Percentiles rank a stretch among this genome's conserved stretches.
phyloP scores from a whole-genome alignment of 352 stramenopile genomes.

The Discostella stelligera region DNA sequence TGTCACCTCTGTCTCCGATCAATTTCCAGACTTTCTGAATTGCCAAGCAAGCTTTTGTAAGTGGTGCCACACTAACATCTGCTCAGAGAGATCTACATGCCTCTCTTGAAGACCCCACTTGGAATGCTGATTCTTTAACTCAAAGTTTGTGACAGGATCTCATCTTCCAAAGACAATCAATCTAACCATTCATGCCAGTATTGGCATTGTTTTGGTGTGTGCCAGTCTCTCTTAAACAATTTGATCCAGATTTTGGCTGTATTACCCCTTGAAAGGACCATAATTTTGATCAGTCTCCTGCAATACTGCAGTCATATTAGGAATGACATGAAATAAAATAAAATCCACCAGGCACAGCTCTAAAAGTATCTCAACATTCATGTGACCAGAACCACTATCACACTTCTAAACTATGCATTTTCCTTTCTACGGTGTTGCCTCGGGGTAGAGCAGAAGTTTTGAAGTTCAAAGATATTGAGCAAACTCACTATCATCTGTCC shows the following conservation, averaged over 20 bases:
- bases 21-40: no score
- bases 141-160: no score
- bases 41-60: no score
- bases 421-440: not conserved
- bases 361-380: not conserved
- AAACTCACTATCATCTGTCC: constrained; percentile 2
- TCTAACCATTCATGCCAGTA: constrained; percentile 2
- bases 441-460: not conserved
- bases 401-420: not conserved
- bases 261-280: not conserved
- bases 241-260: not conserved
- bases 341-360: not conserved
- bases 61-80: no score
- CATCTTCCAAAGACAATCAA: constrained; percentile 1
- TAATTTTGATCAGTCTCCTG: constrained; percentile 16
- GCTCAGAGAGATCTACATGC: no score
- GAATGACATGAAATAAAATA: constrained; percentile 8
- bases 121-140: no score
- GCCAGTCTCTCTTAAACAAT: not conserved
- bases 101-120: no score
- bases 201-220: not conserved
- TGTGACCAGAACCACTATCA: not conserved
- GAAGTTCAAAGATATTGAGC: not conserved
- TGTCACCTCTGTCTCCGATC: no score
- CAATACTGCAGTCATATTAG: constrained; percentile 1